Percentiles rank a stretch among this genome's conserved stretches.
Conservation (phyloP, 495 filamentous ascomycete species). For the Niebla homalea region DNA sequence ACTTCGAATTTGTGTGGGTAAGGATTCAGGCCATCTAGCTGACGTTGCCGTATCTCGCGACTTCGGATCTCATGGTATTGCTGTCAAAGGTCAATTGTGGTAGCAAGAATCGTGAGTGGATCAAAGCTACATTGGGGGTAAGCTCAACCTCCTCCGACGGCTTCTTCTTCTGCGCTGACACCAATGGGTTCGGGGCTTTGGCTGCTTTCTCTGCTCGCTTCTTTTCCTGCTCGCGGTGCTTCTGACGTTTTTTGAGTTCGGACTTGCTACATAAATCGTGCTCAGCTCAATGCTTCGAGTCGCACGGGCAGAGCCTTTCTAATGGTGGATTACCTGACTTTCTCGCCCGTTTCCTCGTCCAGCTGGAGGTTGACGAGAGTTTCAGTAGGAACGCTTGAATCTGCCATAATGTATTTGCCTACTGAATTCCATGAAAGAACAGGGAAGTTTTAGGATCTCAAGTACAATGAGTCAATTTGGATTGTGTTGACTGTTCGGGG, state of each 20-base stretch:
- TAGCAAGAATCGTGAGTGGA: neutral
- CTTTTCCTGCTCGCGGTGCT: conserved; percentile 71
- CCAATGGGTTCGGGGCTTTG: conserved; percentile 41
- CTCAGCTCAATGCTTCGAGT: neutral
- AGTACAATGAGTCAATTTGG: too few species aligned
- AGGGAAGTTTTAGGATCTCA: neutral
- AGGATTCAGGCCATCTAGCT: conserved; percentile 69
- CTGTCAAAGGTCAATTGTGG: conserved; percentile 26
- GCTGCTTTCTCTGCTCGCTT: conserved; percentile 82
- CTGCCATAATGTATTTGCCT: conserved; percentile 34
- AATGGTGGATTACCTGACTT: conserved; percentile 25
- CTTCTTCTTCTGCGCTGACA: conserved; percentile 53
- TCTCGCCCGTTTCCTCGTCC: conserved; percentile 77
- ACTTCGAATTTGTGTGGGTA: conserved; percentile 97
- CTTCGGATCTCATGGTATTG: conserved; percentile 98
- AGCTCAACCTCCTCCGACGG: conserved; percentile 59
- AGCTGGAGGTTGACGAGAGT: conserved; percentile 52
- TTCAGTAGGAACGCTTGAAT: conserved; percentile 25
- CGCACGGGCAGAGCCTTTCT: neutral
- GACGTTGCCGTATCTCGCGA: conserved; percentile 67
- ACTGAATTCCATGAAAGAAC: neutral
- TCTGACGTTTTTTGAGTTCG: conserved; percentile 90
- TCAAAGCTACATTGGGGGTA: conserved; percentile 63
- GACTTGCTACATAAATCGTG: conserved; percentile 51
- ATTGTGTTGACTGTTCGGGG: too few species aligned